phyloP scores from a whole-genome alignment of 805 yeast genomes.

The Hanseniaspora nectarophila region DNA sequence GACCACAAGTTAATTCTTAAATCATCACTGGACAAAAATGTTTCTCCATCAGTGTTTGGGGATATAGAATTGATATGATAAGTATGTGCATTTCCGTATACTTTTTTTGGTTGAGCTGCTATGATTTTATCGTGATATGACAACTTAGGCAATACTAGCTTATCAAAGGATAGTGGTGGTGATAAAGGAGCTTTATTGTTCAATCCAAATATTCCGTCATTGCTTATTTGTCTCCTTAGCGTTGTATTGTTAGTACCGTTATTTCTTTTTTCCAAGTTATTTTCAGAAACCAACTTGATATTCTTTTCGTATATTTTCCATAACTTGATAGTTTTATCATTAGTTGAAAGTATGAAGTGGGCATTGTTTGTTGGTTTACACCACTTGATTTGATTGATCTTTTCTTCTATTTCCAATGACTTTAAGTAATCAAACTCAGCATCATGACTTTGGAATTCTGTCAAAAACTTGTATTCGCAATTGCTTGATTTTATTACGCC shows the following conservation, averaged over 20 bases:
- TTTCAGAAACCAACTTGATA: slow-evolving; percentile 83
- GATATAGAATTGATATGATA: slow-evolving; percentile 95
- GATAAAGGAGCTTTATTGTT: slow-evolving; percentile 25
- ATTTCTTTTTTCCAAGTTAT: slow-evolving; percentile 49
- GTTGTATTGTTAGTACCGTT: slow-evolving; percentile 11
- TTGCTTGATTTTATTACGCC: slow-evolving; percentile 23
- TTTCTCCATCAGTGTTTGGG: slow-evolving; percentile 90
- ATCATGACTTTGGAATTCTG: slow-evolving; percentile 96
- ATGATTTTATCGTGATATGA: slow-evolving; percentile 91
- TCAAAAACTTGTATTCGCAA: slow-evolving; percentile 89
- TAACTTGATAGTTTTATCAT: slow-evolving; percentile 94
- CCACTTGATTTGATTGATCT: slow-evolving; percentile 96
- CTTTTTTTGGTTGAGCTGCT: slow-evolving; percentile 84
- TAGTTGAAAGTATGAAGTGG: slow-evolving; percentile 80
- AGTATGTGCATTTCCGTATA: slow-evolving; percentile 93
- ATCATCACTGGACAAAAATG: slow-evolving; percentile 86
- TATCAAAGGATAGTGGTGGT: slow-evolving; percentile 17
- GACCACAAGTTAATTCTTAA: slow-evolving; percentile 93
- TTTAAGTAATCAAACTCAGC: slow-evolving; percentile 96
- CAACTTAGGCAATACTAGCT: slow-evolving; percentile 70
- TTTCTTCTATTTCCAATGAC: slow-evolving; percentile 93
- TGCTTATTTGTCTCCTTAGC: slow-evolving; percentile 14
- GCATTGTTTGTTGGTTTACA: slow-evolving; percentile 76
- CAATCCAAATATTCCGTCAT: slow-evolving; percentile 17
- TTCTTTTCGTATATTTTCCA: slow-evolving; percentile 94